Percentiles rank a stretch among this genome's conserved stretches.
These are phyloP conservation scores for Austroboletus sp. DNA, from an alignment of 1,284 basidiomycete species.

Conservation along the genomic window DNA sequence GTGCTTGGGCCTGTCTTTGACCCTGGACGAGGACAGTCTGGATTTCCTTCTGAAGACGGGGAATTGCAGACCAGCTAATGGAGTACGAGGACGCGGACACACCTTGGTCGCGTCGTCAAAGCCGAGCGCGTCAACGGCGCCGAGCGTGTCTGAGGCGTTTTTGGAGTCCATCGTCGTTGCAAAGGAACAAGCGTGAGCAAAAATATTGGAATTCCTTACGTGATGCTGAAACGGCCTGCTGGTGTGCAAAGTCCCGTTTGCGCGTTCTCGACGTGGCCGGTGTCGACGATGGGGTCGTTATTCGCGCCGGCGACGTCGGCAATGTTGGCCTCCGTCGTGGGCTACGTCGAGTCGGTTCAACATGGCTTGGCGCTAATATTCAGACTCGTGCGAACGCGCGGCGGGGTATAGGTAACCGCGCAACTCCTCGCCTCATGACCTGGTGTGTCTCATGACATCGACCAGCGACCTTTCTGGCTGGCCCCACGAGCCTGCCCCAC, in stretches of 20 bases:
- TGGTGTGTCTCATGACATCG: constrained; percentile 42
- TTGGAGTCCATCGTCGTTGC: constrained; percentile 23
- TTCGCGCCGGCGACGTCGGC: constrained; percentile 6
- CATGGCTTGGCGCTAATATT: constrained; percentile 14
- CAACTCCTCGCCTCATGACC: constrained; percentile 32
- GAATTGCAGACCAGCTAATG: not conserved
- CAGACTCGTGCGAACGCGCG: constrained; percentile 28
- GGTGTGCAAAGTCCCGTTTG: constrained; percentile 6
- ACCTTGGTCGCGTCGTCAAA: constrained; percentile 79
- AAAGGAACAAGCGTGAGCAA: constrained; percentile 25
- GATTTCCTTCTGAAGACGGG: constrained; percentile 71
- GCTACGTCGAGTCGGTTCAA: not conserved
- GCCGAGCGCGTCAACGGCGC: constrained; percentile 53
- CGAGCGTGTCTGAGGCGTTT: constrained; percentile 24
- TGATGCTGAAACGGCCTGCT: constrained; percentile 4
- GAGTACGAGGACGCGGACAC: constrained; percentile 19
- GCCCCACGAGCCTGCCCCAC: constrained; percentile 44
- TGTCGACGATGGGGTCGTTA: constrained; percentile 7
- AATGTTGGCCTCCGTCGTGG: constrained; percentile 4
- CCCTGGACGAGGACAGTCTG: constrained; percentile 74
- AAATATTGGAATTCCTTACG: constrained; percentile 20
- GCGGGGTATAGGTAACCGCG: constrained; percentile 23
- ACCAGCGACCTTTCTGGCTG: constrained; percentile 35
- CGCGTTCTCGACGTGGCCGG: constrained; percentile 10
- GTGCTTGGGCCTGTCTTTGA: constrained; percentile 73